Percentiles rank a stretch among this genome's conserved stretches.
phyloP scores from a whole-genome alignment of 2,329 filamentous ascomycete genomes.

The Colletotrichum sp. region DNA sequence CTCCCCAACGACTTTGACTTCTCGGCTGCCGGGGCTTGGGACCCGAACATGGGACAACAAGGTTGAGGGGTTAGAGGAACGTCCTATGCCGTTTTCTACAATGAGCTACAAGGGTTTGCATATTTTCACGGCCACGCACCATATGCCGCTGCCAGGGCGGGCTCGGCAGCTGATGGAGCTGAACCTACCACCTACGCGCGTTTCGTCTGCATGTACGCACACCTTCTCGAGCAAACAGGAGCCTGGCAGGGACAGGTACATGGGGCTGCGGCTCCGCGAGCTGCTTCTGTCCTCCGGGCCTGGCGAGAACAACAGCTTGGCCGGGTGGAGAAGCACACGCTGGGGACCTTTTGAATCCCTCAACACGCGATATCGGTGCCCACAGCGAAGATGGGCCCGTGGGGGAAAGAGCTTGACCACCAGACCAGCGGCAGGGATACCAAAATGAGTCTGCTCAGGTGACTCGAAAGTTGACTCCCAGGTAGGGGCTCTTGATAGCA shows the following conservation, averaged over 20 bases:
- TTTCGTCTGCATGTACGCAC: not conserved
- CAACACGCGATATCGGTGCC: slow-evolving; percentile 11
- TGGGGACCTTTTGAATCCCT: not conserved
- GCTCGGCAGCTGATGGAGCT: slow-evolving; percentile 13
- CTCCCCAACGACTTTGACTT: slow-evolving; percentile 2
- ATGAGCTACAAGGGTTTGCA: not conserved
- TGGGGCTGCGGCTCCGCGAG: slow-evolving; percentile 8
- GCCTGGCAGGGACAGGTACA: not conserved
- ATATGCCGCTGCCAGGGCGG: slow-evolving; percentile 4
- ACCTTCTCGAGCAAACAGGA: not conserved
- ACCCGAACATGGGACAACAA: not conserved
- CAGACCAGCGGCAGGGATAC: not conserved
- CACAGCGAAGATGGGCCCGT: slow-evolving; percentile 17
- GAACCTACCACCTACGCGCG: not conserved
- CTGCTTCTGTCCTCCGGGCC: not conserved
- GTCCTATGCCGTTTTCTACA: not conserved
- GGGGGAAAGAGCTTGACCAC: not conserved
- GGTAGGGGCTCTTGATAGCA: not conserved
- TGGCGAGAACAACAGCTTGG: not conserved
- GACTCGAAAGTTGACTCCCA: slow-evolving; percentile 15
- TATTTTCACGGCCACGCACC: not conserved
- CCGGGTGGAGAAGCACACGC: not conserved
- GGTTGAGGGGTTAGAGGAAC: not conserved
- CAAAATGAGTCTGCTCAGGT: slow-evolving; percentile 16
- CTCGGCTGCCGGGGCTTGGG: slow-evolving; percentile 4